Evolutionary conservation across 2,329 filamentous ascomycete species (phyloP).

Genomic region (Zalaria obscura): DNA sequence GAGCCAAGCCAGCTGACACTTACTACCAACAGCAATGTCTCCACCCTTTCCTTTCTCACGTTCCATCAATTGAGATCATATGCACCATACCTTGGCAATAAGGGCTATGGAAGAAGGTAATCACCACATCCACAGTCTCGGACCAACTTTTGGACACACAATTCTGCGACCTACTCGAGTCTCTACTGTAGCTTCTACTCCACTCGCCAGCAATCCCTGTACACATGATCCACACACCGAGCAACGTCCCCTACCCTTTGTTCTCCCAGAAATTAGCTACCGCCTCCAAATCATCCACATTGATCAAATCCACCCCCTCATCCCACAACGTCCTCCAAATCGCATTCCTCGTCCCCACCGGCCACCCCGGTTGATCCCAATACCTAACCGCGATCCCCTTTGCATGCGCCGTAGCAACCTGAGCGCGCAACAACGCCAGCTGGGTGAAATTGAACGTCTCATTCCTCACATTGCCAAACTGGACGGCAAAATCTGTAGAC

Average conservation of each 20-base stretch:
- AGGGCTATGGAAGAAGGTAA: too few species aligned
- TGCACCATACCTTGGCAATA: too few species aligned
- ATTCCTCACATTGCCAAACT: constrained; percentile 24
- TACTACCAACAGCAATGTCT: too few species aligned
- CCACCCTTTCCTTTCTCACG: too few species aligned
- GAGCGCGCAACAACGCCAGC: constrained; percentile 33
- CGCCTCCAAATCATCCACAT: constrained; percentile 48
- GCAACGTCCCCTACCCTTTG: neutral
- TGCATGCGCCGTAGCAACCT: constrained; percentile 38
- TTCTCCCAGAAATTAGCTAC: constrained; percentile 28
- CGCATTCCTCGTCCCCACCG: constrained; percentile 41
- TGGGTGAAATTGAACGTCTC: constrained; percentile 32
- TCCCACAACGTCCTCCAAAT: constrained; percentile 43
- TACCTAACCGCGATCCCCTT: constrained; percentile 47
- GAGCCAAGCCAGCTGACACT: too few species aligned
- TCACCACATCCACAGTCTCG: too few species aligned
- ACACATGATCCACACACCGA: neutral
- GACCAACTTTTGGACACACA: too few species aligned
- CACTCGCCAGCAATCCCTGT: too few species aligned
- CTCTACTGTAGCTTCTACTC: too few species aligned
- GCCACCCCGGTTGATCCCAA: constrained; percentile 48
- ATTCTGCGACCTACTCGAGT: too few species aligned
- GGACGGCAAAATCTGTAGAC: constrained; percentile 33
- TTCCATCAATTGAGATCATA: too few species aligned
- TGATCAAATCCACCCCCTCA: constrained; percentile 46